Conservation (phyloP, 345 rosid species). For the Rhodamnia rubescens region DNA sequence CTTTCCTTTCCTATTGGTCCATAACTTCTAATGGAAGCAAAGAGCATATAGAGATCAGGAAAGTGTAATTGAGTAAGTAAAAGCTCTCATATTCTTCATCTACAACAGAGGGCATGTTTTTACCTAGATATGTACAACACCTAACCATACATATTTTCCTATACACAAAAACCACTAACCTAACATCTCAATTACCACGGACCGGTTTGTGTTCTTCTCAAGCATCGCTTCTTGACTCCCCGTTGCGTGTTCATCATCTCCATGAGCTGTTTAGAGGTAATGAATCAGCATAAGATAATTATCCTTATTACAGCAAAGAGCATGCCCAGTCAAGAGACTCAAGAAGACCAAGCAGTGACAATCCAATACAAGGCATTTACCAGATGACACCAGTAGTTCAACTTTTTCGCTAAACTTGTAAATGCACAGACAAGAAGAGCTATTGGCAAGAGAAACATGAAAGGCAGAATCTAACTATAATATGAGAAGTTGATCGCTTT, state of each 20-base stretch:
- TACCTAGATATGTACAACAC: slow-evolving; percentile 28
- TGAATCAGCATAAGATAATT: neutral
- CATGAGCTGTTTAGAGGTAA: slow-evolving; percentile 28
- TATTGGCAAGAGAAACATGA: neutral
- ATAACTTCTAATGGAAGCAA: neutral
- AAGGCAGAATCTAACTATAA: neutral
- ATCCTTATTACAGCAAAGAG: neutral
- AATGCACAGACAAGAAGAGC: neutral
- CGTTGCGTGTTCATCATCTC: slow-evolving; percentile 52
- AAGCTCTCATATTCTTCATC: neutral
- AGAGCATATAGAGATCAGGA: neutral
- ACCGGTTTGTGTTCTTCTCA: slow-evolving; percentile 79
- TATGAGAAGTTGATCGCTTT: neutral
- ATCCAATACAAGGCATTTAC: neutral
- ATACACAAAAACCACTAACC: slow-evolving; percentile 2
- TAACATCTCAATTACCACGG: slow-evolving; percentile 54
- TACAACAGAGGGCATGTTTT: slow-evolving; percentile 9
- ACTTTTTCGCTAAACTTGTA: neutral
- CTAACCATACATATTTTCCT: slow-evolving; percentile 11
- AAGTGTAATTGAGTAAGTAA: neutral
- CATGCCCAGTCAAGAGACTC: neutral
- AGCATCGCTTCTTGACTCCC: slow-evolving; percentile 44
- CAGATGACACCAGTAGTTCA: neutral
- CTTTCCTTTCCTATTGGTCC: neutral
- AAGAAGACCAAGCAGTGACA: neutral